Evolutionary conservation across 306 rosid genomes (phyloP).

Genomic region (Luffa aegyptiaca): DNA sequence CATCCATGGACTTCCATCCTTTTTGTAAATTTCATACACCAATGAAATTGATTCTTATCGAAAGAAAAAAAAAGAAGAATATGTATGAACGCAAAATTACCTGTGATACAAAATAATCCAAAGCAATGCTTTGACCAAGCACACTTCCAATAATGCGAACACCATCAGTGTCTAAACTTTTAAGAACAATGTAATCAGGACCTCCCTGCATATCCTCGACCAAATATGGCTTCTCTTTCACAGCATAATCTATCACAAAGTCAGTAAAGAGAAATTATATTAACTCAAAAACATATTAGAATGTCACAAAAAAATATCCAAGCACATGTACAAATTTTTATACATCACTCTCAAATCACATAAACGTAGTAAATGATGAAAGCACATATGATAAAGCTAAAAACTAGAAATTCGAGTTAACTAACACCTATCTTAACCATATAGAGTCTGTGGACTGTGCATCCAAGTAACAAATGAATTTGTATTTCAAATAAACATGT

Average conservation of each 20-base stretch:
- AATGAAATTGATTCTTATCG: too few relatives aligned
- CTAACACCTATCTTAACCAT: background rate
- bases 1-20: too few relatives aligned
- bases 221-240: constrained; percentile 72
- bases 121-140: constrained; percentile 94
- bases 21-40: too few relatives aligned
- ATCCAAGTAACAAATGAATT: background rate
- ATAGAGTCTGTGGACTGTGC: background rate
- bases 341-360: background rate
- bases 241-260: constrained; percentile 63
- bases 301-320: background rate
- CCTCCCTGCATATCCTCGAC: constrained; percentile 83
- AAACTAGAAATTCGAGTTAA: background rate
- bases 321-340: background rate
- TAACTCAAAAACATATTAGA: background rate
- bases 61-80: background rate
- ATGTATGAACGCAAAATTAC: constrained; percentile 17
- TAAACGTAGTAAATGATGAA: background rate
- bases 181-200: constrained; percentile 81
- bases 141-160: constrained; percentile 92
- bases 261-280: background rate
- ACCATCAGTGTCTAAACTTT: constrained; percentile 72
- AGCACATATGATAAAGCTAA: background rate
- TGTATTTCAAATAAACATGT: background rate
- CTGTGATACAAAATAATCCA: constrained; percentile 98